These are phyloP conservation scores for Zymoseptoria ardabiliae DNA, from an alignment of 2,329 filamentous ascomycete genomes.

Conservation along the genomic window DNA sequence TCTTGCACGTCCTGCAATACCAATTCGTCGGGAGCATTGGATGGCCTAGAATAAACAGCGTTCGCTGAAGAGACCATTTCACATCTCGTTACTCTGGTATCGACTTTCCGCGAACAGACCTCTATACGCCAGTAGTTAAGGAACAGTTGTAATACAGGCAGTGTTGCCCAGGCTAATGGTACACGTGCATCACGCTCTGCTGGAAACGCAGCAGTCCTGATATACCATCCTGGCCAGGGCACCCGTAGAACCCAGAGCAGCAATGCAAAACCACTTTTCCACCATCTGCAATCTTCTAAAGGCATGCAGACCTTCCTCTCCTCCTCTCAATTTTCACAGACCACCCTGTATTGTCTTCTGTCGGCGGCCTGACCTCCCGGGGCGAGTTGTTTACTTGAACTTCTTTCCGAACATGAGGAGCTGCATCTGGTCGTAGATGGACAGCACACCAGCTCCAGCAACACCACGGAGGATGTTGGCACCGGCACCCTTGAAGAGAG, in stretches of 20 bases:
- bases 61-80: not conserved
- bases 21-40: not conserved
- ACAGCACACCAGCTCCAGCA: constrained; percentile 99
- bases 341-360: constrained; percentile 8
- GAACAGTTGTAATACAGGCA: constrained; percentile 28
- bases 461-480: constrained; percentile 99
- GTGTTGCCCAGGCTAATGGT: constrained; percentile 26
- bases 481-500: constrained; percentile 99
- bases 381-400: constrained; percentile 59
- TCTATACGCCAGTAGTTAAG: constrained; percentile 26
- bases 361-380: constrained; percentile 3
- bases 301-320: constrained; percentile 24
- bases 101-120: constrained; percentile 8
- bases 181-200: constrained; percentile 21
- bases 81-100: not conserved
- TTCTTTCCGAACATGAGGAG: constrained; percentile 99
- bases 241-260: constrained; percentile 21
- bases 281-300: constrained; percentile 24
- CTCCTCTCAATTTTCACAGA: constrained; percentile 2
- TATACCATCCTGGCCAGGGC: constrained; percentile 15
- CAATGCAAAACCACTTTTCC: constrained; percentile 11
- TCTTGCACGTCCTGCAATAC: not conserved
- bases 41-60: not conserved
- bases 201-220: constrained; percentile 7
- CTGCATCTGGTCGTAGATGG: constrained; percentile 99